These are phyloP conservation scores for Magnusiomyces tetraspermus DNA, from an alignment of 1,139 yeast species.

Conservation along the genomic window DNA sequence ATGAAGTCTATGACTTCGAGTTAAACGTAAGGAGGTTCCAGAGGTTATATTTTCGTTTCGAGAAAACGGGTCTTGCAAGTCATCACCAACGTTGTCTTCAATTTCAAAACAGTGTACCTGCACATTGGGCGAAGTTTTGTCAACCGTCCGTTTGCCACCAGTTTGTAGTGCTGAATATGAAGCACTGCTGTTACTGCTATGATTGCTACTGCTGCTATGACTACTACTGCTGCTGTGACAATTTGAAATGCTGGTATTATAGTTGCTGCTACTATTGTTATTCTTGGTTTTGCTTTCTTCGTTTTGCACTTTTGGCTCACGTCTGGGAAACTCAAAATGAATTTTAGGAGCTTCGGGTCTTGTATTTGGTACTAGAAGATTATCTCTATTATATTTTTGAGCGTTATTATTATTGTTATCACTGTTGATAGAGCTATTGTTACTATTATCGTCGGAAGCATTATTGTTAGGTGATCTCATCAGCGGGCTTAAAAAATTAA, in stretches of 20 bases:
- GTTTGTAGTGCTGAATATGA: not conserved
- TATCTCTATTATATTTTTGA: not conserved
- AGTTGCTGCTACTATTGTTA: not conserved
- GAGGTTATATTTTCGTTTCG: not conserved
- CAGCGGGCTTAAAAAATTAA: not conserved
- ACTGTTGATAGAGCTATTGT: not conserved
- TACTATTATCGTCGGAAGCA: not conserved
- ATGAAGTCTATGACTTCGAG: not conserved
- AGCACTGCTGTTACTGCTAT: not conserved
- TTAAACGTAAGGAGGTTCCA: not conserved
- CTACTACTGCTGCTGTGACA: not conserved
- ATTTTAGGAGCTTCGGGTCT: not conserved
- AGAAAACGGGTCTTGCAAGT: not conserved
- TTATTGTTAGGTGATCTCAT: not conserved
- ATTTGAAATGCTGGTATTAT: too few species aligned
- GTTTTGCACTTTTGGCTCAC: not conserved
- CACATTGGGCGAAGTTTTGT: not conserved
- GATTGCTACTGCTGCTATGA: not conserved
- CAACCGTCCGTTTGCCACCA: not conserved
- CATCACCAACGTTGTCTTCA: not conserved
- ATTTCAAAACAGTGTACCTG: slow-evolving; percentile 3
- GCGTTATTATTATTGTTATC: not conserved
- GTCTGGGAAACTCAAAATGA: not conserved
- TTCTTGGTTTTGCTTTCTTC: not conserved
- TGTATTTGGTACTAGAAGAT: not conserved